Evolutionary conservation across 208 protist genomes (phyloP).

Genomic region (Leishmania lainsoni): DNA sequence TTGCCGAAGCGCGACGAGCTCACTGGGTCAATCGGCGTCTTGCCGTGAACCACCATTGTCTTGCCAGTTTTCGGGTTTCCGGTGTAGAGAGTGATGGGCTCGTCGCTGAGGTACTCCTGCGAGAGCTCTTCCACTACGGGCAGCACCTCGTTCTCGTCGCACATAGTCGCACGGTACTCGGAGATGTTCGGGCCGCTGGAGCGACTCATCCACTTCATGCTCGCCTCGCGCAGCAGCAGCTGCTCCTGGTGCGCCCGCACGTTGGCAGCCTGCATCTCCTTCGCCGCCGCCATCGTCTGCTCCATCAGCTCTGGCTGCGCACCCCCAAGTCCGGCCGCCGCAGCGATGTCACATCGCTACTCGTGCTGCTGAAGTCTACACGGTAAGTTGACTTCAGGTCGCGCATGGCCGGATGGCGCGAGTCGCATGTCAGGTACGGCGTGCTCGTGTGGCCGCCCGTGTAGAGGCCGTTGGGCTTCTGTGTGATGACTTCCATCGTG

Average conservation of each 20-base stretch:
- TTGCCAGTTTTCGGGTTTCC: slow-evolving; percentile 78
- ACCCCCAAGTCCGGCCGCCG: slow-evolving; percentile 67
- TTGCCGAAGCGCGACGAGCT: slow-evolving; percentile 67
- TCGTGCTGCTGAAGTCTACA: slow-evolving; percentile 64
- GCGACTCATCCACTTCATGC: slow-evolving; percentile 8
- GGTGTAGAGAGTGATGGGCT: slow-evolving; percentile 87
- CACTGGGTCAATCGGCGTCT: slow-evolving; percentile 70
- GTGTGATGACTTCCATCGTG: slow-evolving; percentile 68
- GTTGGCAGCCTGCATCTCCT: slow-evolving; percentile 38
- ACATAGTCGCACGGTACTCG: slow-evolving; percentile 51
- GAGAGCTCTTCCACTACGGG: slow-evolving; percentile 59
- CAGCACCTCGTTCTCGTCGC: slow-evolving; percentile 51
- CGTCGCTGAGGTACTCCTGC: slow-evolving; percentile 75
- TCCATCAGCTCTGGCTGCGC: slow-evolving; percentile 65
- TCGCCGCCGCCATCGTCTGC: slow-evolving; percentile 56
- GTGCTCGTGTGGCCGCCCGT: slow-evolving; percentile 73
- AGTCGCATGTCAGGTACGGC: slow-evolving; percentile 73
- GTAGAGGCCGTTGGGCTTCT: slow-evolving; percentile 41
- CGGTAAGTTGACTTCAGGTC: slow-evolving; percentile 70
- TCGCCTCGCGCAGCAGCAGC: slow-evolving; percentile 15
- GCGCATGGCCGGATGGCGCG: slow-evolving; percentile 46
- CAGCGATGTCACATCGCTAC: slow-evolving; percentile 54
- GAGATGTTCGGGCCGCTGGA: slow-evolving; percentile 34
- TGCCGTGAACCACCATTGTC: slow-evolving; percentile 88
- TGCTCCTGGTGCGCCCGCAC: slow-evolving; percentile 23